These are phyloP conservation scores for Periconia sp. DNA, from an alignment of 2,329 filamentous ascomycete genomes.

Conservation along the genomic window DNA sequence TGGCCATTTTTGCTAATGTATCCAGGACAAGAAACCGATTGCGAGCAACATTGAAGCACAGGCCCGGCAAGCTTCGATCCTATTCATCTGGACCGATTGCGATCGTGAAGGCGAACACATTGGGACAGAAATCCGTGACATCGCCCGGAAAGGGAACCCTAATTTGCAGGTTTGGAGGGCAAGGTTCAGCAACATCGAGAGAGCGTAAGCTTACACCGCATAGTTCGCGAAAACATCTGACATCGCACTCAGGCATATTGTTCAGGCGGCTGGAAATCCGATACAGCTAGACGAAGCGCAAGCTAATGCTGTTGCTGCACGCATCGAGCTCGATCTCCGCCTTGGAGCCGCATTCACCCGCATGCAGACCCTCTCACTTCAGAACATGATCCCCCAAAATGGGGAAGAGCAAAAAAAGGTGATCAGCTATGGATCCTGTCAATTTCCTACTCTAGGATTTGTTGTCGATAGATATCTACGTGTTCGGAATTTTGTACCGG, in stretches of 20 bases:
- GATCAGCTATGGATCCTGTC: constrained; percentile 92
- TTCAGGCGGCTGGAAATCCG: constrained; percentile 80
- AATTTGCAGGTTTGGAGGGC: constrained; percentile 82
- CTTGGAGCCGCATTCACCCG: constrained; percentile 94
- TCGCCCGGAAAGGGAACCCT: constrained; percentile 76
- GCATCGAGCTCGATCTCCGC: constrained; percentile 89
- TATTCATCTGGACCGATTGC: constrained; percentile 99
- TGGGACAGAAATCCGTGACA: constrained; percentile 84
- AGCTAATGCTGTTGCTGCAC: constrained; percentile 83
- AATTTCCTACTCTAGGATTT: constrained; percentile 95
- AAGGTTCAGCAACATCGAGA: constrained; percentile 93
- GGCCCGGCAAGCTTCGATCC: constrained; percentile 71
- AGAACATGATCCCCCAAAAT: constrained; percentile 67
- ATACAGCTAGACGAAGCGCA: constrained; percentile 82
- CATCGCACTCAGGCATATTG: constrained; percentile 70
- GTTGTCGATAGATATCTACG: constrained; percentile 95
- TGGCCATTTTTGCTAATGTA: constrained; percentile 13
- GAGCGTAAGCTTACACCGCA: constrained; percentile 65
- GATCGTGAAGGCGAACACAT: constrained; percentile 98
- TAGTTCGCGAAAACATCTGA: constrained; percentile 6
- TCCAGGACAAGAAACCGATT: constrained; percentile 76
- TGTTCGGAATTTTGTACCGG: constrained; percentile 91
- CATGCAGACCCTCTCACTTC: constrained; percentile 81
- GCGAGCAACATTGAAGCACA: constrained; percentile 84
- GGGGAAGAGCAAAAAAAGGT: constrained; percentile 66